Conservation (phyloP, 805 yeast genomes). For the Candida insectalens region DNA sequence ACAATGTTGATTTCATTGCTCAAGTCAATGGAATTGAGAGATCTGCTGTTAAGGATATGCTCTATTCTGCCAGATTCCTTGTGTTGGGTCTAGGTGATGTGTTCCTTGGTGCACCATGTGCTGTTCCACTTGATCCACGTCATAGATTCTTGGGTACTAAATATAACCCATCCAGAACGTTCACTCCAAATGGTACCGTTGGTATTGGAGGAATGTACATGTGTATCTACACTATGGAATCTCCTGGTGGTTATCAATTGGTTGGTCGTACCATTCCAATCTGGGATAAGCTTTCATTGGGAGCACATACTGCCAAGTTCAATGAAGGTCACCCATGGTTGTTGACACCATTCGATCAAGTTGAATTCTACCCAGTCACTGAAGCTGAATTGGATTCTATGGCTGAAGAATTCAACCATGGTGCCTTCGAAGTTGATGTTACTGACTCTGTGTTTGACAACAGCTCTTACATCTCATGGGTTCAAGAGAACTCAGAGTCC, state of each 20-base stretch:
- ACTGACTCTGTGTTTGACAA: conserved; percentile 78
- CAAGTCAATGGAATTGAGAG: conserved; percentile 76
- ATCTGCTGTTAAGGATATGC: conserved; percentile 67
- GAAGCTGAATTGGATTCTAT: conserved; percentile 72
- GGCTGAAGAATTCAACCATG: conserved; percentile 70
- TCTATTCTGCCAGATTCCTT: conserved; percentile 82
- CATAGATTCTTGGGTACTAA: conserved; percentile 88
- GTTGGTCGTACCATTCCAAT: conserved; percentile 96
- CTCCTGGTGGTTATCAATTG: conserved; percentile 97
- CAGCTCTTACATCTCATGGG: conserved; percentile 67
- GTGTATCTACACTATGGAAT: conserved; percentile 97
- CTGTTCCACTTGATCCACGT: conserved; percentile 95
- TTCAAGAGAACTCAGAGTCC: conserved; percentile 59
- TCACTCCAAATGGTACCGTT: conserved; percentile 93
- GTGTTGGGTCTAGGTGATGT: conserved; percentile 97
- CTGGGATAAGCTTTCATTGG: conserved; percentile 89
- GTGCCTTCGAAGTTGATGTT: conserved; percentile 66
- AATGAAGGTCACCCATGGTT: conserved; percentile 70
- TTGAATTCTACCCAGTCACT: conserved; percentile 85
- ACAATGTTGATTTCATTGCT: conserved; percentile 92
- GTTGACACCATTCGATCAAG: conserved; percentile 85
- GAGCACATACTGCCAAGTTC: conserved; percentile 42
- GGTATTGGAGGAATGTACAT: conserved; percentile 98
- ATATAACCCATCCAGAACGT: conserved; percentile 94
- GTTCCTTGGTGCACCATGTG: conserved; percentile 96